phyloP scores from a whole-genome alignment of 2,329 filamentous ascomycete species.

The Nothophaeocryptopus gaeumannii region DNA sequence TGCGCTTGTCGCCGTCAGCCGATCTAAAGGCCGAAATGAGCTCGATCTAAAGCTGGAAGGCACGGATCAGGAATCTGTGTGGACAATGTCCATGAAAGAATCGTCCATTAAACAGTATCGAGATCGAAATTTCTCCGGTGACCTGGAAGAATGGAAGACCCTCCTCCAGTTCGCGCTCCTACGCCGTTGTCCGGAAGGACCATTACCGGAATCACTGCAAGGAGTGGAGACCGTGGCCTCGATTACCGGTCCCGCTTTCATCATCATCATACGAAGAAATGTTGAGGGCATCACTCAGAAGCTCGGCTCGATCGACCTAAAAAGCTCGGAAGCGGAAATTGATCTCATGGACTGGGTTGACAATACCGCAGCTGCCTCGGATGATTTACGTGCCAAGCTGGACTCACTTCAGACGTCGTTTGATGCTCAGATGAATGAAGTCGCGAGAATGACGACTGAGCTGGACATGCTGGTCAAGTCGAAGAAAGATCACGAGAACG shows the following conservation, averaged over 20 bases:
- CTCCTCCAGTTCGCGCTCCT: conserved; percentile 60
- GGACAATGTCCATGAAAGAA: conserved; percentile 60
- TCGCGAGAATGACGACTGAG: conserved; percentile 60
- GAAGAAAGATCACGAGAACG: conserved; percentile 65
- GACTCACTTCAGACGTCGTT: conserved; percentile 35
- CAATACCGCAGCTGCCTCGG: conserved; percentile 53
- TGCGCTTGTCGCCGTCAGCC: conserved; percentile 60
- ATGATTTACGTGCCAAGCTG: conserved; percentile 40
- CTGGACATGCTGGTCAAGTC: conserved; percentile 64
- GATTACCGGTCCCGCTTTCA: conserved; percentile 52
- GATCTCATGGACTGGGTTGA: conserved; percentile 70
- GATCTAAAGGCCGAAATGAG: conserved; percentile 45
- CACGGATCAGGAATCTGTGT: conserved; percentile 64
- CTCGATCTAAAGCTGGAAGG: conserved; percentile 66
- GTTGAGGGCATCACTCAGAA: conserved; percentile 69
- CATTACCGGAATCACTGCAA: conserved; percentile 45
- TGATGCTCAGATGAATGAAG: conserved; percentile 53
- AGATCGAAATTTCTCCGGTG: conserved; percentile 54
- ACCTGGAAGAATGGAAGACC: conserved; percentile 64
- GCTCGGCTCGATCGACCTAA: conserved; percentile 63
- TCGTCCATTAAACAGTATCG: conserved; percentile 54
- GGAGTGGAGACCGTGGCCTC: conserved; percentile 60
- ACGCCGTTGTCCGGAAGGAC: conserved; percentile 40
- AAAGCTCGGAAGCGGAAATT: conserved; percentile 56
- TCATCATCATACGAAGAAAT: conserved; percentile 63